Evolutionary conservation across 352 stramenopile species (phyloP), one percentile per base, ranked within the genome.

Genomic region (Phytophthora rubi): DNA sequence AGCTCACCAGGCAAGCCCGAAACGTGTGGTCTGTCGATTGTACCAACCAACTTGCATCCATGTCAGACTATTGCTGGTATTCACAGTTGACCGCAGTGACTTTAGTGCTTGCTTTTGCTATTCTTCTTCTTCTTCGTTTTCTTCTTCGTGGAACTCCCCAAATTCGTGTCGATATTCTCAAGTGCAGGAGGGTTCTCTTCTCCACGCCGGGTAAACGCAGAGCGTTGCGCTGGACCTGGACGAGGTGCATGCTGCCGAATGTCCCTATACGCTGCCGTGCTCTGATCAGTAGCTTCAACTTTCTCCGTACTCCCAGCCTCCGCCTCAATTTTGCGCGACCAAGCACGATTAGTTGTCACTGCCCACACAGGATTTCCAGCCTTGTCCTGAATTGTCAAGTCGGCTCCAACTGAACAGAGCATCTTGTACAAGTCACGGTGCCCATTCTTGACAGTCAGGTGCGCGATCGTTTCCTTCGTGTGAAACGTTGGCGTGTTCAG

Each of bases 401-500:
- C 18, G 4, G 45, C n/a, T 7, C 45, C 45, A 7, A 52, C 10
- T 13, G 18, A 16, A 13, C 45, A 52, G 21, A 52, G 45, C 45
- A 15, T 13, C 18, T 52, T 30, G 45, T 30, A 52, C 45, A 52
- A 30, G n/a, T 28, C 45, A 8, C 45, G 18, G 9, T 52, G 45
- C 3, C 45, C 45, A 16, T 52, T 52, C 18, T 52, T 52, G 45
- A 52, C 45, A 21, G 45, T 13, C 18, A 52, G 3, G 5, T 52
- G 45, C 15, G 45, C 45, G 4, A 52, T 52, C 45, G 45, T 52
- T 26, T 52, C 45, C 45, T 52, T 52, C 45, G 45, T 30, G 45
- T 52, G 45, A 13, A 52, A 52, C 7, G 45, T 52, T 6, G 45
- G 45, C 45, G 45, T 52, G 45, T 52, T 52, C 16, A 52, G 16